Evolutionary conservation across 2,329 filamentous ascomycete species (phyloP), one percentile per base, ranked within the genome.

Genomic region (Bipolaris gigantea): DNA sequence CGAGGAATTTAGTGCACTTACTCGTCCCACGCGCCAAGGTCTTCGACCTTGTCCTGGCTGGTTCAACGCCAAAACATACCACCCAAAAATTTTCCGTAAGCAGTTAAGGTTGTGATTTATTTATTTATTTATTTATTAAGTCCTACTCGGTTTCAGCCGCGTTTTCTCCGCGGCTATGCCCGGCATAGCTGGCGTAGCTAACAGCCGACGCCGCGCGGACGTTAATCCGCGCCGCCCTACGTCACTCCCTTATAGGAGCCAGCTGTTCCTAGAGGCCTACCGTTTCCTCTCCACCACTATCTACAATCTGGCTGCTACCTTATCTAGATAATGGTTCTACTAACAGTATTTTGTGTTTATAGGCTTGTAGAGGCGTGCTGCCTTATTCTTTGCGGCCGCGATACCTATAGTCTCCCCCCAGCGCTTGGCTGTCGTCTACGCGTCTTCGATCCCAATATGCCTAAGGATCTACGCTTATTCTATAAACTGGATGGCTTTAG

Each of bases 381-480:
- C 60, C 54, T 55, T 30, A 18, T 61, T 2, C 52, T 11, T 54
- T 40, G 50, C 55, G 36, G 21, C 55, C 47, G 48, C 46, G 15
- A 46, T 57, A 56, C 41, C 56, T 59, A 43, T 45, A 56, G 53
- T 62, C 55, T 57, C 53, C 47, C 53, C 53, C 57, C 34, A 56
- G 43, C 36, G 46, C 48, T 62, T 33, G 30, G 53, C 48, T 36
- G 30, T 55, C 30, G 41, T 60, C 25, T 55, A 50, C 50, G 4
- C 36, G 13, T 38, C 27, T 59, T 36, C 23, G 34, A 51, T 46
- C 48, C 41, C 48, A 13, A 51, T 27, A 18, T 51, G 50, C 58
- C 60, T 36, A 62, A 64, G 54, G 56, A 63, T 64, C 60, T 61
- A 53, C 59, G 53, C 54, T 41, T 63, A 52, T 35, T 62, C 56